Conservation (phyloP, 2,329 filamentous ascomycete genomes). For the Leptosphaerulina australis region DNA sequence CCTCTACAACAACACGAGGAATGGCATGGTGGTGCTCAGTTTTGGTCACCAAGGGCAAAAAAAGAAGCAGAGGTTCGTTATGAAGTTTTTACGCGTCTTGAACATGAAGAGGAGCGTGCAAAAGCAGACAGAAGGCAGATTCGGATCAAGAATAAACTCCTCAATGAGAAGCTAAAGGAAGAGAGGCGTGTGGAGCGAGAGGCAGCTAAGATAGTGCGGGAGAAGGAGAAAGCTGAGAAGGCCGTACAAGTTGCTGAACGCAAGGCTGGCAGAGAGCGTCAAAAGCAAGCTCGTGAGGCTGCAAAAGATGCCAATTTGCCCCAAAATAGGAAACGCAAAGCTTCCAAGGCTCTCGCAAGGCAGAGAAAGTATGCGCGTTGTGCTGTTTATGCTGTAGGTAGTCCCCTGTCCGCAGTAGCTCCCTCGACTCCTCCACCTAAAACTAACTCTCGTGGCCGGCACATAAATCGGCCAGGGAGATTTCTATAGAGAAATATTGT, state of each 20-base stretch:
- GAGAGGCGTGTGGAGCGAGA: background rate
- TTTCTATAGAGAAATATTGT: too few species aligned
- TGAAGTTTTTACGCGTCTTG: background rate
- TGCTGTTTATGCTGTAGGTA: too few species aligned
- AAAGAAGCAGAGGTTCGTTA: slow-evolving; percentile 3
- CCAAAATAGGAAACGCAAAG: background rate
- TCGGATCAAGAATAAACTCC: background rate
- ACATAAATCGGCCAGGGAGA: too few species aligned
- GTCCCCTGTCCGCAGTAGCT: too few species aligned
- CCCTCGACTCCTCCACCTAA: too few species aligned
- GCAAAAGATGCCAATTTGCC: background rate
- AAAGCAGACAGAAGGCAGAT: background rate
- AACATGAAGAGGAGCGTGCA: background rate
- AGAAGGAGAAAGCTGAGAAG: background rate
- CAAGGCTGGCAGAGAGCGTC: background rate
- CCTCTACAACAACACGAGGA: slow-evolving; percentile 11
- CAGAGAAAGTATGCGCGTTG: too few species aligned
- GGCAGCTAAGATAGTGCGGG: background rate
- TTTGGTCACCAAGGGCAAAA: slow-evolving; percentile 15
- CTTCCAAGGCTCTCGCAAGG: background rate
- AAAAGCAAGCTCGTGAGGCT: background rate
- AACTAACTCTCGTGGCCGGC: too few species aligned
- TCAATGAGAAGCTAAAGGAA: background rate
- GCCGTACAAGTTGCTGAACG: background rate
- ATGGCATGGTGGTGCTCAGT: slow-evolving; percentile 17